Evolutionary conservation across 345 rosid genomes (phyloP).

Genomic region (Camelina sativa): DNA sequence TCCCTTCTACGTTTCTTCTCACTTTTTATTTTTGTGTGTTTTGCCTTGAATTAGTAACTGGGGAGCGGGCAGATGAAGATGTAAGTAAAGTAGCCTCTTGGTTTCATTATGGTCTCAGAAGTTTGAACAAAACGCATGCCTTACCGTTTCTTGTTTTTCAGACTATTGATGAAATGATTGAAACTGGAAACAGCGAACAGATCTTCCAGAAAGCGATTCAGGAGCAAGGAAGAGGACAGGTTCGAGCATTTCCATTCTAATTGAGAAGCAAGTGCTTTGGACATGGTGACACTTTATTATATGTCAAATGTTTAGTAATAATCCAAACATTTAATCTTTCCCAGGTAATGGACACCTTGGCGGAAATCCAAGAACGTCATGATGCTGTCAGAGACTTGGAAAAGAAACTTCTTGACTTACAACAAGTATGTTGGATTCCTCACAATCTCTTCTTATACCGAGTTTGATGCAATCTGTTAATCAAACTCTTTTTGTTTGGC

Average conservation of each 20-base stretch:
- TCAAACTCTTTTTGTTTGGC: background rate
- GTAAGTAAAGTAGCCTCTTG: slow-evolving; percentile 33
- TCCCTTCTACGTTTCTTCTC: background rate
- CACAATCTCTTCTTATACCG: slow-evolving; percentile 16
- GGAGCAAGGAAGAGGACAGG: slow-evolving; percentile 96
- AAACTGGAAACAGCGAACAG: slow-evolving; percentile 95
- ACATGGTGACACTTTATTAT: background rate
- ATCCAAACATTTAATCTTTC: slow-evolving; percentile 16
- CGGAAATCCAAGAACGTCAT: slow-evolving; percentile 96
- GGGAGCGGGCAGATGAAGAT: slow-evolving; percentile 46
- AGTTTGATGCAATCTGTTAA: slow-evolving; percentile 14
- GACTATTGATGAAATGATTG: slow-evolving; percentile 87
- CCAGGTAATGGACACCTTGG: slow-evolving; percentile 81
- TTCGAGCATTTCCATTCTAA: slow-evolving; percentile 25
- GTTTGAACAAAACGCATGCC: slow-evolving; percentile 10
- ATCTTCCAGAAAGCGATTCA: slow-evolving; percentile 91
- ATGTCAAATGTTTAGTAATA: background rate
- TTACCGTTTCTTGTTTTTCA: slow-evolving; percentile 30
- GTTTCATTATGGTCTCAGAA: slow-evolving; percentile 2
- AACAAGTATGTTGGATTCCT: slow-evolving; percentile 61
- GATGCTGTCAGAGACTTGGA: slow-evolving; percentile 88
- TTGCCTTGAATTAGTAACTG: slow-evolving; percentile 42
- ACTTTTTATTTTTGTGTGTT: slow-evolving; percentile 5
- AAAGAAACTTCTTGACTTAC: slow-evolving; percentile 88
- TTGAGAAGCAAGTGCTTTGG: background rate